Evolutionary conservation across 208 protist genomes (phyloP), one percentile per base, ranked within the genome.

Genomic region (Crithidia thermophila): DNA sequence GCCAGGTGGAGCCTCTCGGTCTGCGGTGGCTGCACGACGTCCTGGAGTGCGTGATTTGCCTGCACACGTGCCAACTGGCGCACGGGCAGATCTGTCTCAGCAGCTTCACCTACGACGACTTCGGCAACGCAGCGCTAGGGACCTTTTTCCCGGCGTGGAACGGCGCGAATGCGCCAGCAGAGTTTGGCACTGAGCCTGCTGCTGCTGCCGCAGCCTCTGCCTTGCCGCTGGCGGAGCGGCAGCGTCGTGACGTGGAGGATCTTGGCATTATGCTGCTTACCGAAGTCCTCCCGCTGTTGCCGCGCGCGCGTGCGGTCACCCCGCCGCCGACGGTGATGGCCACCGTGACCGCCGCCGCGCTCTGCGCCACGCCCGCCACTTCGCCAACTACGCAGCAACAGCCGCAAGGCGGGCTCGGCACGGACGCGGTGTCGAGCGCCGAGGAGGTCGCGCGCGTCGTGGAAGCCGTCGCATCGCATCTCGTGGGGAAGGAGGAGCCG

Each of bases 61-160:
- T 92, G 8, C 86, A 92, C 70, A 66, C 75, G 33, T 85, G 80
- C 45, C 80, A 81, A 20, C 59, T 85, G 56, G 71, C 77, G 3
- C 86, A 92, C 71, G 86, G 82, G 13, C 39, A 67, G 49, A 57
- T 92, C 27, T 57, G 53, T 13, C 67, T 92, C 30, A 82, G 78
- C 61, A 82, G 70, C 70, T 92, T 92, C 73, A 92, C 82, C 14
- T 88, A 82, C 71, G 86, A 92, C 64, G 81, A 87, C 63, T 92
- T 92, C 64, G 86, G 86, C 58, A 87, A 88, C 66, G 84, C 80
- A 2, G 73, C 77, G 23, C 62, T 92, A 0, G 86, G 82, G n/a
- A 68, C 79, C 34, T 92, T 92, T 47, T 71, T 58, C 31, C 77
- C 70, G 49, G 46, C 67, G 57, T 72, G 61, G 64, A 13, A 50